phyloP scores from a whole-genome alignment of 164 flowering plant species.

The Kingdonia uniflora region DNA sequence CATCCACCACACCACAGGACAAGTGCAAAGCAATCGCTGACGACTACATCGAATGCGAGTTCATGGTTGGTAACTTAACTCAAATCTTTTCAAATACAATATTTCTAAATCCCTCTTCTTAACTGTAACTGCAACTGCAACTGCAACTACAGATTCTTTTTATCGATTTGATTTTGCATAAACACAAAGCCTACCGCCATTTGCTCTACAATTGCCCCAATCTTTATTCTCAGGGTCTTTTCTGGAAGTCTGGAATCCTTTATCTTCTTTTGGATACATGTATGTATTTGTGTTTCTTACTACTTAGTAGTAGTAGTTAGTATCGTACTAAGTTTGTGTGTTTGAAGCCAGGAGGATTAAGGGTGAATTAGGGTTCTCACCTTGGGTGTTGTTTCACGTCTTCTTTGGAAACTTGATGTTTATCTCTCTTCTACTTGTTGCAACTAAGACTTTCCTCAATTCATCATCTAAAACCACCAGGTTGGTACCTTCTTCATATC shows the following conservation, averaged over 20 bases:
- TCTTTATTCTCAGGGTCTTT: constrained; percentile 40
- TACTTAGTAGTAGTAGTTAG: too few relatives aligned
- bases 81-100: not conserved
- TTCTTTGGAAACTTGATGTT: constrained; percentile 42
- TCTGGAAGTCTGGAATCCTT: constrained; percentile 39
- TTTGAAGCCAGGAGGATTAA: too few relatives aligned
- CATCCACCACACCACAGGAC: constrained; percentile 41
- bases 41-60: constrained; percentile 86
- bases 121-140: too few relatives aligned
- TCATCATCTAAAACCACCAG: constrained; percentile 19
- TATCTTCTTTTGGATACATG: constrained; percentile 57
- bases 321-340: too few relatives aligned
- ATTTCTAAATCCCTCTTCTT: too few relatives aligned
- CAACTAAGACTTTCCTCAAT: constrained; percentile 21
- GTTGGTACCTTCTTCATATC: constrained; percentile 13
- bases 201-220: constrained; percentile 46
- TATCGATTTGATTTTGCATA: constrained; percentile 83
- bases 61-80: constrained; percentile 32
- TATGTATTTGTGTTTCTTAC: constrained; percentile 27
- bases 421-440: constrained; percentile 26
- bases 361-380: too few relatives aligned
- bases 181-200: constrained; percentile 74
- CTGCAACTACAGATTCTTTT: constrained; percentile 51
- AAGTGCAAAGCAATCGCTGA: constrained; percentile 77
- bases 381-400: constrained; percentile 42